A percentile compares a stretch with the other conserved stretches of the same genome.
phyloP scores from a whole-genome alignment of 495 filamentous ascomycete species.

The Penicillium argentinense region DNA sequence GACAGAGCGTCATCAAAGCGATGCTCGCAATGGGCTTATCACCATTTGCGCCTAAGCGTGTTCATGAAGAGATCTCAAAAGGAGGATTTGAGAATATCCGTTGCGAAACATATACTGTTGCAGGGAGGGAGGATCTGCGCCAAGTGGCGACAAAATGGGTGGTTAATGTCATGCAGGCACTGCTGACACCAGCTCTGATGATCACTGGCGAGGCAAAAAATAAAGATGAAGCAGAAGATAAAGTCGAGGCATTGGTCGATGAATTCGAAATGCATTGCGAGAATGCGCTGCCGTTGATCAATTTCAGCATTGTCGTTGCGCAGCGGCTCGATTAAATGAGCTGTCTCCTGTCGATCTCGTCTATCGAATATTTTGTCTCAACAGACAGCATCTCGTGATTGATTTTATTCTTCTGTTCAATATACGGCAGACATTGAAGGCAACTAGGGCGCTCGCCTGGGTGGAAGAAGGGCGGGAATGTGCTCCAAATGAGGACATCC shows the following conservation, averaged over 20 bases:
- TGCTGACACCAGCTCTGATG: slow-evolving; percentile 17
- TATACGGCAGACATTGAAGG: too few species aligned
- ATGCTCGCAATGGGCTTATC: slow-evolving; percentile 16
- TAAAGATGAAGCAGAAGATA: slow-evolving; percentile 7
- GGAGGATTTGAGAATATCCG: slow-evolving; percentile 10
- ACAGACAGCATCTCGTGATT: too few species aligned
- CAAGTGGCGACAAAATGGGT: slow-evolving; percentile 15
- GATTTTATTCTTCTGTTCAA: too few species aligned
- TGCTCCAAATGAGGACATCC: too few species aligned
- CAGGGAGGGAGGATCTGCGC: slow-evolving; percentile 13
- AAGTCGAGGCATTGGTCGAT: slow-evolving; percentile 21
- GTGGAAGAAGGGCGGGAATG: too few species aligned
- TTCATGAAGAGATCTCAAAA: slow-evolving; percentile 8
- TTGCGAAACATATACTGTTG: slow-evolving; percentile 12
- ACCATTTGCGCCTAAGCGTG: slow-evolving; percentile 11
- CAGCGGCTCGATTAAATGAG: too few species aligned
- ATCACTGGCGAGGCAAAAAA: slow-evolving; percentile 13
- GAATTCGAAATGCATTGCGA: slow-evolving; percentile 17
- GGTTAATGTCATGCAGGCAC: slow-evolving; percentile 12
- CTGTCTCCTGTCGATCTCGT: too few species aligned
- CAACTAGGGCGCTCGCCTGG: too few species aligned
- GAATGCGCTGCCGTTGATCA: slow-evolving; percentile 16
- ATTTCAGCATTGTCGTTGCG: background rate
- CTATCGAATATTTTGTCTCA: too few species aligned
- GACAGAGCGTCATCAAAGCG: slow-evolving; percentile 8